These are phyloP conservation scores for Powellomyces hirtus DNA, from an alignment of 192 early-diverging fungal genomes.

Conservation along the genomic window DNA sequence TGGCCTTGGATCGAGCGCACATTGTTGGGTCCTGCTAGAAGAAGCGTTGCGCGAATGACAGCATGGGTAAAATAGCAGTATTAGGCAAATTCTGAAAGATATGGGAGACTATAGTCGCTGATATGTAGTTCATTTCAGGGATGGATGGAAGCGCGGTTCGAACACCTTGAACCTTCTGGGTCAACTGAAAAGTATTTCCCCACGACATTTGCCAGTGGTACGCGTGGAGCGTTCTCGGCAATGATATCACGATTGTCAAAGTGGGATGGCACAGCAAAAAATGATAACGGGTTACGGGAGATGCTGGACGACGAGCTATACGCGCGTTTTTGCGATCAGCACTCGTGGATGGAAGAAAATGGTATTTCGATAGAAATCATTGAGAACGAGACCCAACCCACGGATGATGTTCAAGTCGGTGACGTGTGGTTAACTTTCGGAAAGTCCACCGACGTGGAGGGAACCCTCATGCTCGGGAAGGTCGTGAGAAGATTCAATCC, in stretches of 20 bases:
- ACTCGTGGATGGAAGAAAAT: background rate
- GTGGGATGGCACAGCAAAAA: slow-evolving; percentile 12
- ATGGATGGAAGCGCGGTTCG: slow-evolving; percentile 13
- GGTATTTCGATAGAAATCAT: slow-evolving; percentile 18
- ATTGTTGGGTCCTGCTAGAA: slow-evolving; percentile 10
- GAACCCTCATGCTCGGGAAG: slow-evolving; percentile 8
- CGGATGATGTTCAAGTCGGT: background rate
- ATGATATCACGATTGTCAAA: slow-evolving; percentile 12
- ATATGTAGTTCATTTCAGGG: background rate
- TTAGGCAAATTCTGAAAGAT: background rate
- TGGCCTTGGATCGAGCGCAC: slow-evolving; percentile 24
- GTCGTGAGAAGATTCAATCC: slow-evolving; percentile 20
- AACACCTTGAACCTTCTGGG: background rate
- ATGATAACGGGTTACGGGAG: slow-evolving; percentile 5
- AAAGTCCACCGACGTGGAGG: background rate
- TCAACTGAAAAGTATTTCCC: slow-evolving; percentile 2
- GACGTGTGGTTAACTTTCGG: slow-evolving; percentile 27
- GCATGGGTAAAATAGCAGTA: background rate
- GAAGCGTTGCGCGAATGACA: slow-evolving; percentile 18
- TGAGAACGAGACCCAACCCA: background rate
- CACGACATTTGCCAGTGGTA: background rate
- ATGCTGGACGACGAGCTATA: background rate
- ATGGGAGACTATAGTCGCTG: background rate
- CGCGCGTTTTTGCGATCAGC: slow-evolving; percentile 1
- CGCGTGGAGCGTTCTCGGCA: background rate